Evolutionary conservation across 2,329 filamentous ascomycete species (phyloP).

Genomic region (Exophiala sp.): DNA sequence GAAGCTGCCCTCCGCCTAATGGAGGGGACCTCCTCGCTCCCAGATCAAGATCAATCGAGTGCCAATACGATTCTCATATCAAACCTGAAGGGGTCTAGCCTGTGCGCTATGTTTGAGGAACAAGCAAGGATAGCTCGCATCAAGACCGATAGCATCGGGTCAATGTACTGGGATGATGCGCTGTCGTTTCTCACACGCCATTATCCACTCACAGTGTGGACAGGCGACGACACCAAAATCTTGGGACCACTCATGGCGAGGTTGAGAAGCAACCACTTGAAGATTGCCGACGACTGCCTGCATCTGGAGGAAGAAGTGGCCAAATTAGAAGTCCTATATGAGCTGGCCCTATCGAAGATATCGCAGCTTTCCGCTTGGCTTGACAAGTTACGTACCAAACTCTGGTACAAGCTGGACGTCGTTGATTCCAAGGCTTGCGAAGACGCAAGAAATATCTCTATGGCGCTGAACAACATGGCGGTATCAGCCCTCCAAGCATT

Average conservation of each 20-base stretch:
- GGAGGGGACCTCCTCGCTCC: slow-evolving; percentile 1
- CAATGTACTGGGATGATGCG: slow-evolving; percentile 68
- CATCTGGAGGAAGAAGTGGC: slow-evolving; percentile 23
- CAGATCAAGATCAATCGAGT: not conserved
- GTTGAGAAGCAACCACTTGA: slow-evolving; percentile 67
- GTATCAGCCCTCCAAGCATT: slow-evolving; percentile 43
- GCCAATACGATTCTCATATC: not conserved
- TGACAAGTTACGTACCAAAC: slow-evolving; percentile 81
- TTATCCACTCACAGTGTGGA: slow-evolving; percentile 53
- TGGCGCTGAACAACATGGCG: slow-evolving; percentile 86
- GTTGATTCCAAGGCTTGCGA: slow-evolving; percentile 85
- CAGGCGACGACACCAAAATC: slow-evolving; percentile 64
- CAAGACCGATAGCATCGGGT: slow-evolving; percentile 20
- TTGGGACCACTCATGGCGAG: slow-evolving; percentile 70
- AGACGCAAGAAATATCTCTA: slow-evolving; percentile 78
- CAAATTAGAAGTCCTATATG: slow-evolving; percentile 10
- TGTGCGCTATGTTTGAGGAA: slow-evolving; percentile 18
- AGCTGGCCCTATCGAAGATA: slow-evolving; percentile 10
- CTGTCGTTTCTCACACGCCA: slow-evolving; percentile 65
- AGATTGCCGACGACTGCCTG: slow-evolving; percentile 10
- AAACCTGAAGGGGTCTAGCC: not conserved
- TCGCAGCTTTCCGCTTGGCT: slow-evolving; percentile 67
- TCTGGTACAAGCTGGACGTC: slow-evolving; percentile 97
- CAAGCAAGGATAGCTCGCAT: slow-evolving; percentile 17
- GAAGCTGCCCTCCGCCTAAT: slow-evolving; percentile 23